Base-by-base conservation (phyloP, 805 yeast genomes). In the Lachancea kluyveri region DNA sequence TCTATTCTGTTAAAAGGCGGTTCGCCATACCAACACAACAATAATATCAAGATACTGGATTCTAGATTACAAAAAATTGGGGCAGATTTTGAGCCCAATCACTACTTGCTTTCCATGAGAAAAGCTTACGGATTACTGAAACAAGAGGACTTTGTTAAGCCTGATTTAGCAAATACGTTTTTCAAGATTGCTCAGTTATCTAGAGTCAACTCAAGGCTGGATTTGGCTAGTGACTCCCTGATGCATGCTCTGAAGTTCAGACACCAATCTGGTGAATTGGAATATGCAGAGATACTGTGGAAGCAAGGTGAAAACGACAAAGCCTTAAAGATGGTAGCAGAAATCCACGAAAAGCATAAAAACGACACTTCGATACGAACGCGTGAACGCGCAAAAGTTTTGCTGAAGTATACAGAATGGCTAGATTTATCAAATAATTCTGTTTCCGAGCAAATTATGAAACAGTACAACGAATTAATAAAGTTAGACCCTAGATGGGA, bases 331-430 rank as follows among this genome's bases (percentile, higher is more conserved):
- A 64, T 74, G 6, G 60, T 84, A 21, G 68, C 49, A 26, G 62
- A 56, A 30, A 56, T 56, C 4, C 42, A 54, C 25, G 41, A 45
- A 13, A 46, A 35, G 32, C 34, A 46, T 26, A 37, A 35, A 23
- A 35, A 34, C 17, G 33, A 44, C 19, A 30, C 33, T 3, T 17
- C 25, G 3, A 30, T 48, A 9, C 38, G 45, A 3, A 30, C 42
- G 4, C 51, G 59, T 16, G 60, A 59, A 19, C 45, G 46, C 12
- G 59, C 66, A 7, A 41, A 45, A 3, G 72, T 76, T n/a, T 81
- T 83, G 32, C 59, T 88, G 28, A 78, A 79, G 37, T 84, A 84
- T 50, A 84, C 96, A 0, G 74, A 77, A 41, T 92, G 97, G 97
- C 62, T 87, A 11, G 95, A 87, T 48, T 65, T 66, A 21, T 83